These are phyloP conservation scores for Periglandula ipomoeae DNA, from an alignment of 2,329 filamentous ascomycete species.

Conservation along the genomic window DNA sequence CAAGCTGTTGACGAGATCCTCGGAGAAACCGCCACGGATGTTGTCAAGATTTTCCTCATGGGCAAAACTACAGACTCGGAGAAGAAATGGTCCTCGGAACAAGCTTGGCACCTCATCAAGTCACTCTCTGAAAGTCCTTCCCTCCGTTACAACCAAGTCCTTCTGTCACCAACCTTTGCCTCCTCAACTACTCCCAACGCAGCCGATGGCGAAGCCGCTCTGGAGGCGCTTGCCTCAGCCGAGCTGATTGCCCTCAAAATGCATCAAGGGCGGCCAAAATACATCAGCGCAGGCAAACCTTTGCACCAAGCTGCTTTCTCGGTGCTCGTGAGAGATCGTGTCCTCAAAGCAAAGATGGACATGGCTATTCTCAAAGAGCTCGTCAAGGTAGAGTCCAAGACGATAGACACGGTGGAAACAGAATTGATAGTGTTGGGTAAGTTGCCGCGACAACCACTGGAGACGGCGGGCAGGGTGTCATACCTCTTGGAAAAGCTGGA, in stretches of 20 bases:
- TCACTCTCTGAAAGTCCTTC: conserved; percentile 58
- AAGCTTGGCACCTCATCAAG: conserved; percentile 86
- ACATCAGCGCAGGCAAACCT: conserved; percentile 72
- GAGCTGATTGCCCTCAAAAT: conserved; percentile 75
- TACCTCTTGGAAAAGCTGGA: conserved; percentile 70
- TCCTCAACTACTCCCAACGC: conserved; percentile 37
- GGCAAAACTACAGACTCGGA: conserved; percentile 39
- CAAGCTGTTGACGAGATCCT: conserved; percentile 83
- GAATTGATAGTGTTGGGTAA: conserved; percentile 65
- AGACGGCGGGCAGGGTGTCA: conserved; percentile 55
- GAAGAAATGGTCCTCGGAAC: conserved; percentile 68
- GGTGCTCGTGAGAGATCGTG: conserved; percentile 59
- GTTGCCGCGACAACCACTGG: conserved; percentile 60
- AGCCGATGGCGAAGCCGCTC: conserved; percentile 59
- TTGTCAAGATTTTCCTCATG: conserved; percentile 86
- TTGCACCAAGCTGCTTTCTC: conserved; percentile 80
- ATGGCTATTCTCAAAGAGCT: conserved; percentile 60
- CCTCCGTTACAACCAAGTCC: conserved; percentile 76
- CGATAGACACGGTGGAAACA: conserved; percentile 68
- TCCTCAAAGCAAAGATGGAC: conserved; percentile 65
- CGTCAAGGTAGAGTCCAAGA: conserved; percentile 61
- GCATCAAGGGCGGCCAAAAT: conserved; percentile 65
- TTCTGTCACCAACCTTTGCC: conserved; percentile 69
- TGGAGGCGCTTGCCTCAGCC: conserved; percentile 73
- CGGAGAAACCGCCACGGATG: conserved; percentile 78